These are phyloP conservation scores for Colletotrichum cuscutae DNA, from an alignment of 2,329 filamentous ascomycete species.

Conservation along the genomic window DNA sequence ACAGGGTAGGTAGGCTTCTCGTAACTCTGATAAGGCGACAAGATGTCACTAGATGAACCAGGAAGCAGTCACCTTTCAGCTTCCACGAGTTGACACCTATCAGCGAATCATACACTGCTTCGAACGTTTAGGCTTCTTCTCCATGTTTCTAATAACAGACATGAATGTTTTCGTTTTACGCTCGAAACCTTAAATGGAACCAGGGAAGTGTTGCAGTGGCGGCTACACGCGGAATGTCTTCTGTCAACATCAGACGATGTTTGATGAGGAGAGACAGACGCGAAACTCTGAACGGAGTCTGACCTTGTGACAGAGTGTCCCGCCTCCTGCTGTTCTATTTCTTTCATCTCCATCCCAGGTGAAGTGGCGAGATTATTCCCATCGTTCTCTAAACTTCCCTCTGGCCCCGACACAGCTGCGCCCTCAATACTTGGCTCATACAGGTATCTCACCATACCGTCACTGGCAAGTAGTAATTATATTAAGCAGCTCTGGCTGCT, in stretches of 20 bases:
- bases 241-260: constrained; percentile 31
- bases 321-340: constrained; percentile 11
- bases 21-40: neutral
- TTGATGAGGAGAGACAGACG: constrained; percentile 32
- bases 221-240: constrained; percentile 3
- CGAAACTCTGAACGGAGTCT: constrained; percentile 22
- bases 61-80: neutral
- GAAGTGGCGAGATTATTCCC: neutral
- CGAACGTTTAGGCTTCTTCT: constrained; percentile 15
- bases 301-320: constrained; percentile 24
- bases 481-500: neutral
- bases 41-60: neutral
- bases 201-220: constrained; percentile 11
- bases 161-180: neutral
- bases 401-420: neutral
- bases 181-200: constrained; percentile 19
- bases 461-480: neutral
- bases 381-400: neutral
- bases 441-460: neutral
- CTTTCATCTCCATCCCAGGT: neutral
- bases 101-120: neutral
- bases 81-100: neutral
- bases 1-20: neutral
- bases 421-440: neutral
- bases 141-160: constrained; percentile 25